phyloP scores from a whole-genome alignment of 495 filamentous ascomycete genomes.

The Xylaria nigripes region DNA sequence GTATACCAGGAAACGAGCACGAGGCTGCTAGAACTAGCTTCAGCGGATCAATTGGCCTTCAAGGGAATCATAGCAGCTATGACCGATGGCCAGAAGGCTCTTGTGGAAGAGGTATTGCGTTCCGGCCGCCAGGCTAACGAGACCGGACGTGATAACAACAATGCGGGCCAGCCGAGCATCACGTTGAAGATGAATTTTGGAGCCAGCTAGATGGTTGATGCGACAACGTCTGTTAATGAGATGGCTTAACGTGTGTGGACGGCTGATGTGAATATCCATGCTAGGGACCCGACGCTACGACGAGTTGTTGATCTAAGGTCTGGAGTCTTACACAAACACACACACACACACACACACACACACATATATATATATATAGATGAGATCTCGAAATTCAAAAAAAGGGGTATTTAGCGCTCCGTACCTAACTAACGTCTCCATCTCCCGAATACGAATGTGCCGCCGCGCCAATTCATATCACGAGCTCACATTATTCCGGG shows the following conservation, averaged over 20 bases:
- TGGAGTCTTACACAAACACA: no score
- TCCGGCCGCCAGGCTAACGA: constrained; percentile 38
- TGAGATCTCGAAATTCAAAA: no score
- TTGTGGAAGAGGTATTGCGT: constrained; percentile 77
- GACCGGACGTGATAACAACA: constrained; percentile 31
- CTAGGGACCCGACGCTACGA: neutral
- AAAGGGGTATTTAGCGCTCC: no score
- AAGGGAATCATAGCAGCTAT: constrained; percentile 64
- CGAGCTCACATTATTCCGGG: no score
- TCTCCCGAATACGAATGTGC: no score
- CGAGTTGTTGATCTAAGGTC: no score
- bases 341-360: no score
- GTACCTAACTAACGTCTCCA: no score
- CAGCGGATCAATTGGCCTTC: constrained; percentile 63
- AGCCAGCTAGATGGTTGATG: constrained; percentile 9
- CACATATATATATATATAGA: no score
- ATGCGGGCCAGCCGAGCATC: constrained; percentile 69
- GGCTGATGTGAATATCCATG: neutral
- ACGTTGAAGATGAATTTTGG: constrained; percentile 91
- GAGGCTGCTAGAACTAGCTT: constrained; percentile 73
- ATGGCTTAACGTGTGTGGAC: neutral
- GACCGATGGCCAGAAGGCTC: constrained; percentile 58
- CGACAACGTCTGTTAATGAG: neutral
- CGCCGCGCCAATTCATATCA: no score
- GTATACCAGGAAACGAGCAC: constrained; percentile 65